phyloP scores from a whole-genome alignment of 2,329 filamentous ascomycete species.

The Didymella sp. region DNA sequence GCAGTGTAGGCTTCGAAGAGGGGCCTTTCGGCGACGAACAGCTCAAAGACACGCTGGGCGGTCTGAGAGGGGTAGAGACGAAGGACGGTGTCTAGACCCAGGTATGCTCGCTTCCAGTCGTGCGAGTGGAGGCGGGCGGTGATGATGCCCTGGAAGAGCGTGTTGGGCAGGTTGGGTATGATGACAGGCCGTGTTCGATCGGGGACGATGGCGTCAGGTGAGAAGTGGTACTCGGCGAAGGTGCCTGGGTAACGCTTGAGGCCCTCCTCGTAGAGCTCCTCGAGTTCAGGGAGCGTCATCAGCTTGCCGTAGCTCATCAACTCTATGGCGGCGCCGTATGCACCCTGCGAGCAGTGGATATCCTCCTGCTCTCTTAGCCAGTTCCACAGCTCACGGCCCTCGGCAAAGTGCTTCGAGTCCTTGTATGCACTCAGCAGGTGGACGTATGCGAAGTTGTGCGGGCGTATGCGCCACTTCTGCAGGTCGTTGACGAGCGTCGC shows the following conservation, averaged over 20 bases:
- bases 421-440: conserved; percentile 58
- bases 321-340: conserved; percentile 60
- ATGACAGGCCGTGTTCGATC: conserved; percentile 48
- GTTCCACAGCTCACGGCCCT: conserved; percentile 55
- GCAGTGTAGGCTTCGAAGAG: conserved; percentile 56
- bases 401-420: conserved; percentile 51
- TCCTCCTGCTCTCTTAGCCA: conserved; percentile 56
- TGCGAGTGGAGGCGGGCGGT: conserved; percentile 55
- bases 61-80: conserved; percentile 55
- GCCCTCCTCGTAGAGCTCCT: conserved; percentile 55
- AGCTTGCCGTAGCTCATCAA: conserved; percentile 53
- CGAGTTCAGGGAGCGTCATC: conserved; percentile 52
- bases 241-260: conserved; percentile 57
- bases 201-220: conserved; percentile 55
- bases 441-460: conserved; percentile 51
- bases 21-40: conserved; percentile 56
- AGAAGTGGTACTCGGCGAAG: conserved; percentile 57
- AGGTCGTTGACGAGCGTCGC: conserved; percentile 53
- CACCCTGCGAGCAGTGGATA: conserved; percentile 49
- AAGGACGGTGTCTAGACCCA: conserved; percentile 58
- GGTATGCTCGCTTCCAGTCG: conserved; percentile 58
- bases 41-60: conserved; percentile 53
- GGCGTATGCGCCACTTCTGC: conserved; percentile 42
- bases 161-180: conserved; percentile 50
- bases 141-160: conserved; percentile 57